A percentile compares a stretch with the other conserved stretches of the same genome.
Evolutionary conservation across 441 rosid genomes (phyloP).

Genomic region (Viola pubescens): DNA sequence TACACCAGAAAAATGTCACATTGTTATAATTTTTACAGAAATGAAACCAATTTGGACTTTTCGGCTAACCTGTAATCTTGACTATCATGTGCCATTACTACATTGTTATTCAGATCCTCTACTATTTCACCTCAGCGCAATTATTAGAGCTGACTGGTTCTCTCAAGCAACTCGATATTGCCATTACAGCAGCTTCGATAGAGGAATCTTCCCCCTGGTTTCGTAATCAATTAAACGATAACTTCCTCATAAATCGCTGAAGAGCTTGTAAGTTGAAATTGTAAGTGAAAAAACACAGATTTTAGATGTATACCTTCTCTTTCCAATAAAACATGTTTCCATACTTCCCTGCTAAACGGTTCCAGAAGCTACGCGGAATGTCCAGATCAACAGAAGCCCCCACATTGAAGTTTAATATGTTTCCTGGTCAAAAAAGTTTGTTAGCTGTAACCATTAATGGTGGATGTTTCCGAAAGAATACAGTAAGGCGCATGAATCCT

Average conservation of each 20-base stretch:
- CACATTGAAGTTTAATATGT: slow-evolving; percentile 49
- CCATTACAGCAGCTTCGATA: slow-evolving; percentile 81
- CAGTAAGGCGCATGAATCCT: slow-evolving; percentile 6
- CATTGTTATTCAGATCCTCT: neutral
- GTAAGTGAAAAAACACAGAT: neutral
- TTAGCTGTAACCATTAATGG: slow-evolving; percentile 8
- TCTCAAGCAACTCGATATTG: slow-evolving; percentile 73
- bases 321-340: slow-evolving; percentile 82
- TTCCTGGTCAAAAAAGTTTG: slow-evolving; percentile 31
- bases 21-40: neutral
- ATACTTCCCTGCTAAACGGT: slow-evolving; percentile 78
- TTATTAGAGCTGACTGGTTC: slow-evolving; percentile 74
- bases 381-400: slow-evolving; percentile 70
- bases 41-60: neutral
- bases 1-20: neutral
- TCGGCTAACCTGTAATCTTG: neutral
- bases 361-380: slow-evolving; percentile 69
- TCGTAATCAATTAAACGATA: slow-evolving; percentile 8
- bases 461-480: slow-evolving; percentile 5
- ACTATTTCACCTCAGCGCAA: slow-evolving; percentile 61
- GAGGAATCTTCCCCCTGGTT: slow-evolving; percentile 76
- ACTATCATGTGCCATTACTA: neutral
- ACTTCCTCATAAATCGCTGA: slow-evolving; percentile 1
- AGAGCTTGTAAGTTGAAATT: too few relatives aligned
- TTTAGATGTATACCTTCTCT: slow-evolving; percentile 35